Conservation (phyloP, 768 basidiomycete genomes). For the Scleroderma citrinum region DNA sequence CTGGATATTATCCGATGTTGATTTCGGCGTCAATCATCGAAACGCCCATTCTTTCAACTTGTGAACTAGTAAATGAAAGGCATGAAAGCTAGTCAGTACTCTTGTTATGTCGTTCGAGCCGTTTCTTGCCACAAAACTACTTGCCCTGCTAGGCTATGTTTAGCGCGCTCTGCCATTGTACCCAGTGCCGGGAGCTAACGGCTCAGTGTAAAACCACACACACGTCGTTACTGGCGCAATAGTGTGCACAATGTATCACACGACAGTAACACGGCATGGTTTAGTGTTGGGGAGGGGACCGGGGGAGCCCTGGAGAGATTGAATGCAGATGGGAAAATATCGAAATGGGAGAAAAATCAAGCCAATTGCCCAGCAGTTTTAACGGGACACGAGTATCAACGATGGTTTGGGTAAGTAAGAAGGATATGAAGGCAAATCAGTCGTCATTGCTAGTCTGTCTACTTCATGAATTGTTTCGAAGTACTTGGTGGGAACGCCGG, state of each 20-base stretch:
- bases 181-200: conserved; percentile 56
- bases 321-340: conserved; percentile 43
- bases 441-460: too few relatives aligned
- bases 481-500: too few relatives aligned
- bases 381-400: conserved; percentile 50
- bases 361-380: conserved; percentile 61
- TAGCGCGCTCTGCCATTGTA: conserved; percentile 67
- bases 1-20: too few relatives aligned
- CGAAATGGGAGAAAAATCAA: conserved; percentile 48
- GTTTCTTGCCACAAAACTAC: too few relatives aligned
- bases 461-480: too few relatives aligned
- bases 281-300: conserved; percentile 57
- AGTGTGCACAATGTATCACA: conserved; percentile 27
- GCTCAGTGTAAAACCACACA: conserved; percentile 51
- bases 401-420: conserved; percentile 60
- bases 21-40: too few relatives aligned
- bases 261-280: conserved; percentile 20
- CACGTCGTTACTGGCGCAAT: conserved; percentile 59
- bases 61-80: too few relatives aligned
- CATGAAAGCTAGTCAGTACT: too few relatives aligned
- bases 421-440: conserved; percentile 52
- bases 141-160: too few relatives aligned
- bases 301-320: conserved; percentile 54
- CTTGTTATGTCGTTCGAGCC: too few relatives aligned
- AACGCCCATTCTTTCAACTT: too few relatives aligned